A percentile compares a stretch with the other conserved stretches of the same genome.
phyloP scores from a whole-genome alignment of 331 rosid species.

The Malus hybrid region DNA sequence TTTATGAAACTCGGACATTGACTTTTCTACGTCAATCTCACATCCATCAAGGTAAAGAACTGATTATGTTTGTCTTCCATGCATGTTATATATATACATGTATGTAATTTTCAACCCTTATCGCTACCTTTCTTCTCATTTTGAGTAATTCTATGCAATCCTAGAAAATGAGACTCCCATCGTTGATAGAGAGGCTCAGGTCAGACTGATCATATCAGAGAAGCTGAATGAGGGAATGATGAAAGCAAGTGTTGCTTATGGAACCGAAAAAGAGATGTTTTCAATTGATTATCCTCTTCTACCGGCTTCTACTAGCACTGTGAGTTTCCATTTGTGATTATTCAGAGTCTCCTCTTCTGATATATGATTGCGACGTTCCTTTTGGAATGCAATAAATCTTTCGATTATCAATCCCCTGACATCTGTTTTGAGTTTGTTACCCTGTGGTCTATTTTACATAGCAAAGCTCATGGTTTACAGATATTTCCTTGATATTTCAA shows the following conservation, averaged over 20 bases:
- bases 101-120: not conserved
- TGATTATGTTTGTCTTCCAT: not conserved
- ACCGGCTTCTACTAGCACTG: conserved; percentile 18
- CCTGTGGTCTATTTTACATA: not conserved
- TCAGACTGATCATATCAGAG: conserved; percentile 19
- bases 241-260: conserved; percentile 14
- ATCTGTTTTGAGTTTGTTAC: not conserved
- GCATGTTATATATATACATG: not conserved
- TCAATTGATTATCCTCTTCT: conserved; percentile 2
- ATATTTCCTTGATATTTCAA: not conserved
- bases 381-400: not conserved
- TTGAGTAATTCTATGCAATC: not conserved
- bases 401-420: not conserved
- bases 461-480: not conserved
- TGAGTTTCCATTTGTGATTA: conserved; percentile 15
- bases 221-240: conserved; percentile 9
- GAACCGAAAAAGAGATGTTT: conserved; percentile 10
- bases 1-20: conserved; percentile 13
- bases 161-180: conserved; percentile 6
- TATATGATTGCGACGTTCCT: not conserved
- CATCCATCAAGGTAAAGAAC: conserved; percentile 8
- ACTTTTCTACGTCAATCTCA: conserved; percentile 14
- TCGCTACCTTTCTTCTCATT: not conserved
- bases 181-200: conserved; percentile 13
- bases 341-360: not conserved